Percentiles rank a stretch among this genome's conserved stretches.
Evolutionary conservation across 176 grass and related monocot genomes (phyloP).

Genomic region (Carex myosuroides): DNA sequence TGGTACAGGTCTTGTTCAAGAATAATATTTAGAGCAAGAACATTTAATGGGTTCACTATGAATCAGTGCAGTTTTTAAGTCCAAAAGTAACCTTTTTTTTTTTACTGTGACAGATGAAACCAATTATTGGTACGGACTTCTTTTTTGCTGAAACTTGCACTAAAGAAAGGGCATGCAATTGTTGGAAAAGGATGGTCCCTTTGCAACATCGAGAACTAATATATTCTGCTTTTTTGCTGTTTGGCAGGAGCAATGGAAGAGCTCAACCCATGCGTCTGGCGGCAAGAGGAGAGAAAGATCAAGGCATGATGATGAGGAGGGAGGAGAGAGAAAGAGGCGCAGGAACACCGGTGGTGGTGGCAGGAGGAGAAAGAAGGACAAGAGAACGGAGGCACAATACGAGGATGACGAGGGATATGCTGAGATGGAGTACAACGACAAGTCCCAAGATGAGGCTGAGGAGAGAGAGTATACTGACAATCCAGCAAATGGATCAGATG

Average conservation of each 20-base stretch:
- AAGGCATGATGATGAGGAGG: constrained; percentile 75
- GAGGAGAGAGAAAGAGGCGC: constrained; percentile 47
- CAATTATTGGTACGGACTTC: neutral
- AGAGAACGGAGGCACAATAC: constrained; percentile 42
- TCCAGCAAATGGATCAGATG: constrained; percentile 37
- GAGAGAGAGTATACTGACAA: constrained; percentile 32
- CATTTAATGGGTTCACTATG: neutral
- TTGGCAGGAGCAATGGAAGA: constrained; percentile 85
- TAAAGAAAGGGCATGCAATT: neutral
- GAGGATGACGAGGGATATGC: constrained; percentile 73
- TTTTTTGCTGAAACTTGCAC: neutral
- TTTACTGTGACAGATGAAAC: neutral
- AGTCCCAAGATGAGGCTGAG: constrained; percentile 61
- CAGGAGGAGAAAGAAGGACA: constrained; percentile 73
- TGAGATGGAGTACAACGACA: constrained; percentile 48
- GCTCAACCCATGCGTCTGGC: constrained; percentile 46
- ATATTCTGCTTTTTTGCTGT: neutral
- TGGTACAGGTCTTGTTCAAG: neutral
- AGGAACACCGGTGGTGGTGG: constrained; percentile 48
- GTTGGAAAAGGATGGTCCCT: neutral
- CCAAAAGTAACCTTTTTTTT: neutral
- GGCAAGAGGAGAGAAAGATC: constrained; percentile 77
- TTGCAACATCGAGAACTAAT: neutral
- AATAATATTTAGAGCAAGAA: neutral
- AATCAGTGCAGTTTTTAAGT: neutral